A percentile compares a stretch with the other conserved stretches of the same genome.
These are phyloP conservation scores for Fraxinus latifolia DNA, from an alignment of 305 asterid species.

Conservation along the genomic window DNA sequence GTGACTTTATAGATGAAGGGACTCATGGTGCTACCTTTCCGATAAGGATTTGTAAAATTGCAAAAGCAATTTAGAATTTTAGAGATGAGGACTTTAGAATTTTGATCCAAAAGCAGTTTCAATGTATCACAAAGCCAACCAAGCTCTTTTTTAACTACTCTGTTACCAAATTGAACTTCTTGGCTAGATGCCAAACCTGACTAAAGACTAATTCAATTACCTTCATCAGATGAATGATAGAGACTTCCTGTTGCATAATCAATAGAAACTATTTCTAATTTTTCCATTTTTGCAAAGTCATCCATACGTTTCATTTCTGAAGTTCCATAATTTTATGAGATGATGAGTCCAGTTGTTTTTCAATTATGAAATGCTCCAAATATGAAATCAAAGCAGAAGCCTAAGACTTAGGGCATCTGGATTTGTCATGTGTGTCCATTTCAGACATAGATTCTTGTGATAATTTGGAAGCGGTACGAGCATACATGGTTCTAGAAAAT, in stretches of 20 bases:
- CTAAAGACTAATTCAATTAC: constrained; percentile 15
- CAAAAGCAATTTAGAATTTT: too few relatives aligned
- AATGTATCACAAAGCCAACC: too few relatives aligned
- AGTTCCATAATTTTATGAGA: constrained; percentile 41
- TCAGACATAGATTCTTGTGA: constrained; percentile 48
- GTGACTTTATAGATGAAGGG: too few relatives aligned
- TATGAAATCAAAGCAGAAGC: constrained; percentile 57
- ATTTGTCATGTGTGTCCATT: constrained; percentile 60
- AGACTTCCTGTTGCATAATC: constrained; percentile 33
- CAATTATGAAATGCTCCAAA: constrained; percentile 50
- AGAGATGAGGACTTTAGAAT: too few relatives aligned
- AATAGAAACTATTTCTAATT: constrained; percentile 49
- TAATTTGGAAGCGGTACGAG: constrained; percentile 28
- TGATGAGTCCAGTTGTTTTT: constrained; percentile 34
- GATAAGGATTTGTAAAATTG: too few relatives aligned
- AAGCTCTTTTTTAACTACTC: too few relatives aligned
- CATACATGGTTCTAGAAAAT: constrained; percentile 19
- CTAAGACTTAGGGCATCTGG: constrained; percentile 60
- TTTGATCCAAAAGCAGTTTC: too few relatives aligned
- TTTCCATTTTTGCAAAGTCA: constrained; percentile 92
- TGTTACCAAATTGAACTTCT: too few relatives aligned
- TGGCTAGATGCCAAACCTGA: too few relatives aligned
- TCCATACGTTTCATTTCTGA: constrained; percentile 79
- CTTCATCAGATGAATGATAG: constrained; percentile 35
- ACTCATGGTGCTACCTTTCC: too few relatives aligned